Conservation (phyloP, 345 rosid species). For the Rhizophora mangle region DNA sequence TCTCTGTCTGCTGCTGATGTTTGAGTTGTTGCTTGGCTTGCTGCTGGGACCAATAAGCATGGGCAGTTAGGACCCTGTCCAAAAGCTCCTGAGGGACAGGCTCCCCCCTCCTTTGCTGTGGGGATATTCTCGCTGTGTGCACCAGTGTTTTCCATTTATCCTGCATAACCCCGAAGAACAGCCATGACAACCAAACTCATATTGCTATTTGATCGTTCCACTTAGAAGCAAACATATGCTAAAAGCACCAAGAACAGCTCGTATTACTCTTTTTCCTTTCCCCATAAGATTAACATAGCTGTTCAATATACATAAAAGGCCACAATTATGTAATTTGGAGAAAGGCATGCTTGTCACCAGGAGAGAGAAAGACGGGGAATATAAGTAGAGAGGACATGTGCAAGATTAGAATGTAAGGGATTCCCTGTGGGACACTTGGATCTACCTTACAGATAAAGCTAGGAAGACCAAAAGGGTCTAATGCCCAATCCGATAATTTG, state of each 20-base stretch:
- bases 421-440: conserved; percentile 24
- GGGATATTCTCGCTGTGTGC: conserved; percentile 96
- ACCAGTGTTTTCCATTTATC: conserved; percentile 98
- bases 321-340: not conserved
- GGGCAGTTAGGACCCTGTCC: conserved; percentile 83
- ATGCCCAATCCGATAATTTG: conserved; percentile 22
- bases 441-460: conserved; percentile 20
- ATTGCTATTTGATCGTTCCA: not conserved
- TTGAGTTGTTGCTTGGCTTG: conserved; percentile 72
- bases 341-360: conserved; percentile 2
- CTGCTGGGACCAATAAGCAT: conserved; percentile 91
- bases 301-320: not conserved
- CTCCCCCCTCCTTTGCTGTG: conserved; percentile 98
- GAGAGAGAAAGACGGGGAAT: not conserved
- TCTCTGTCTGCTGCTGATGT: conserved; percentile 43
- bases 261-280: not conserved
- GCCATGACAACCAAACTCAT: not conserved
- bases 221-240: conserved; percentile 1
- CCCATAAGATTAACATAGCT: not conserved
- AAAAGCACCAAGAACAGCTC: conserved; percentile 7
- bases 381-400: conserved; percentile 7
- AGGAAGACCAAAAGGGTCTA: conserved; percentile 4
- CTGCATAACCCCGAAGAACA: conserved; percentile 31
- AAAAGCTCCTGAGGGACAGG: conserved; percentile 94
- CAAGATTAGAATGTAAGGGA: conserved; percentile 16